Evolutionary conservation across 768 basidiomycete species (phyloP), one percentile per base, ranked within the genome.

Genomic region (Naganishia vishniacii): DNA sequence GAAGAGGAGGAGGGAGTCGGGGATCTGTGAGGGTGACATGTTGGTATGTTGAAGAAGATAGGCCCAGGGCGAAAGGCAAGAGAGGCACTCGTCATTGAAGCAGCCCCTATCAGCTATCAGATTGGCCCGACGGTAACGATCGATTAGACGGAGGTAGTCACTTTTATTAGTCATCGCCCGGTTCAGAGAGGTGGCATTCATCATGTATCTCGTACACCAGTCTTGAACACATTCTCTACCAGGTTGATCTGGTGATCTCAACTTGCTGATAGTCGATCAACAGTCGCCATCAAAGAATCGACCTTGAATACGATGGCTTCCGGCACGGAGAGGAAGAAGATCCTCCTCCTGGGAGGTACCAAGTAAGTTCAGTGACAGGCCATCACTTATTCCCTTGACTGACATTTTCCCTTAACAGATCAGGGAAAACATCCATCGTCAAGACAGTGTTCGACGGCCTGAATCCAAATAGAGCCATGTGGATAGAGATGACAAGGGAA

Each of bases 391-490:
- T 41, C 26, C 20, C 68, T 65, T 48, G 61, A 42, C 42, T 9
- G 20, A 23, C 29, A 15, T 5, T 25, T 5, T n/a, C 3, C 34
- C 8, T 26, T n/a, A 15, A 32, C 72, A 93, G 92, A 79, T 87
- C 88, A 64, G 93, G 93, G 65, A 98, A 95, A 77, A 88, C 91
- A 37, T 91, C 89, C 20, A 89, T 92, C 59, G 84, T 87, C 70
- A 85, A 92, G 75, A 89, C 93, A 34, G 82, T 95, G n/a, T 94
- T 98, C 81, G 86, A 92, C 69, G 81, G 85, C 67, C 80, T 91
- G 47, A 82, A 85, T 0, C 83, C 89, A 0, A 91, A 89, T 72
- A 86, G 94, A 68, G 86, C 89, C 0, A 89, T 94, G 73, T 95
- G 86, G 78, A 83, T 95, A 68, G 92, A 94, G 71, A 84, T 88